These are phyloP conservation scores for Alternaria infectoria DNA, from an alignment of 2,329 filamentous ascomycete species.

Conservation along the genomic window DNA sequence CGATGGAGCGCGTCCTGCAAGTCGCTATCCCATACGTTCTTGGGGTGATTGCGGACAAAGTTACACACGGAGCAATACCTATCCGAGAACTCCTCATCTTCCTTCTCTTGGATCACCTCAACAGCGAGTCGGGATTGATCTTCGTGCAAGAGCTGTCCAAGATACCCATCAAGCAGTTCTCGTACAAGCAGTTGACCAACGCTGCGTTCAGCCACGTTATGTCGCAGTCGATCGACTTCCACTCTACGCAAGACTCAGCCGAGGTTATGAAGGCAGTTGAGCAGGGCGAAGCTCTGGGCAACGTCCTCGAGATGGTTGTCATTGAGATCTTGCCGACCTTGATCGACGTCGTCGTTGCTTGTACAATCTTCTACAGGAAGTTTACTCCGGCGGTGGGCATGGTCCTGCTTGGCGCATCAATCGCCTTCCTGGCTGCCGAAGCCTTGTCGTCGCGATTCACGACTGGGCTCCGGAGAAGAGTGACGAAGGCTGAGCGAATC, in stretches of 20 bases:
- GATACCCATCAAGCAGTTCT: neutral
- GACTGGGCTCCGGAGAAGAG: neutral
- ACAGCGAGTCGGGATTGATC: neutral
- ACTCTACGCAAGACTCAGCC: neutral
- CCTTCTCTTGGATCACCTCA: neutral
- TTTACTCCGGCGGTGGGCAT: neutral
- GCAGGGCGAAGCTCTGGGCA: neutral
- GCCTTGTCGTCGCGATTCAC: neutral
- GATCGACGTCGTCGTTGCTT: neutral
- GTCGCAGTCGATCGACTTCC: neutral
- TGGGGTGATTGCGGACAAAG: neutral
- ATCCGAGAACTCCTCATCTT: neutral
- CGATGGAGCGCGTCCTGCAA: neutral
- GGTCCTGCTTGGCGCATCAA: neutral
- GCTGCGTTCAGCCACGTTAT: neutral
- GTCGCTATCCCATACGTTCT: neutral
- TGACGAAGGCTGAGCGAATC: slow-evolving; percentile 5
- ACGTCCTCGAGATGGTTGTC: neutral
- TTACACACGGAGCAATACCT: neutral
- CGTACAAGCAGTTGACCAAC: neutral
- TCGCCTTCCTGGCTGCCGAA: neutral
- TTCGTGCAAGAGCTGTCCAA: neutral
- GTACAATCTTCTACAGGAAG: neutral
- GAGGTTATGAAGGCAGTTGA: neutral
- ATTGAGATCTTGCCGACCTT: neutral